Base-by-base conservation (phyloP, 2,329 filamentous ascomycete genomes). In the Diplodia intermedia region DNA sequence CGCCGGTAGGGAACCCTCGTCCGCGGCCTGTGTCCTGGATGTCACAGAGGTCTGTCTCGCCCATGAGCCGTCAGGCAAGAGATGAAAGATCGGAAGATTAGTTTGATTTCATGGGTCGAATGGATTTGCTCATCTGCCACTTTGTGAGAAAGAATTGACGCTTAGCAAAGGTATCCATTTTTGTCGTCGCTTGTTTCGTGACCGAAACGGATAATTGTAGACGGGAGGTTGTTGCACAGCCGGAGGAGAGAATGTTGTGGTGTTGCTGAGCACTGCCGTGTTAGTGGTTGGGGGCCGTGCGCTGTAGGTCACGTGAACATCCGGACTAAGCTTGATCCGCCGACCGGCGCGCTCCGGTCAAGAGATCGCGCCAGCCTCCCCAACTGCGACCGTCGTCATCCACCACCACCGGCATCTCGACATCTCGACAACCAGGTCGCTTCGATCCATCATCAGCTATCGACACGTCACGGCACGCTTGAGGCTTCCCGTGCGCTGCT, bases 401-500 rank as follows among this genome's bases (percentile, higher is more conserved):
- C 36, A 60, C 31, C 29, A 20, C 56, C 38, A 31, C 29, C 38
- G 7, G 1, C 26, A 18, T 18, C 15, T 18, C 18, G 12, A 14
- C 57, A 29, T n/a, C 40, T 49, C 40, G 15, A 57, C 38, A 23
- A n/a, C 40, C 15, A 15, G 20, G 23, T 23, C 4, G 33, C 33
- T 18, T 15, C 33, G 8, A 38, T 40, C 33, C 11, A 56, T 36
- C 29, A 29, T 23, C 38, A 29, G 26, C 23, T 26, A 26, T 20
- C 26, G 23, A 31, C 26, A 29, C 40, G 57, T 18, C 36, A 20
- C 31, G 15, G 60, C 47, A 53, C 20, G 43, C 60, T 63, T 63
- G 60, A 63, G n/a, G 60, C 23, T 38, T 33, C 31, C 47, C 18
- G 60, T 12, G 54, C 54, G 54, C 47, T 18, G 18, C 36, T 20